phyloP scores from a whole-genome alignment of 2,329 filamentous ascomycete species.

The Cytospora paraplurivora region DNA sequence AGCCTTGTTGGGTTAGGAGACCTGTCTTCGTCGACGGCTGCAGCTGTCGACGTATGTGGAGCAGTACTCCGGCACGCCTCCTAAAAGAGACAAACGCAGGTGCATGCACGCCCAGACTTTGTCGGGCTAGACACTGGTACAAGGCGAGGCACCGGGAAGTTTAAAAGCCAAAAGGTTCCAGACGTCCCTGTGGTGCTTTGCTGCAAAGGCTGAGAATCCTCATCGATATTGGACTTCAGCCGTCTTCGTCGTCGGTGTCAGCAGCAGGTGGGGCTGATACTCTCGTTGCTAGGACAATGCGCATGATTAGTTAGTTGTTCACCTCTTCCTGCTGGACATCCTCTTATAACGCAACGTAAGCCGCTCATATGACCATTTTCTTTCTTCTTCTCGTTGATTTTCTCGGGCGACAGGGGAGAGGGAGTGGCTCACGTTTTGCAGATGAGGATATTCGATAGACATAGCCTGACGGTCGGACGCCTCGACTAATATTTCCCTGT shows the following conservation, averaged over 20 bases:
- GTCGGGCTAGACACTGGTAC: constrained; percentile 6
- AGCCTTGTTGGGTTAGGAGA: constrained; percentile 37
- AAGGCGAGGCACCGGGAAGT: constrained; percentile 13
- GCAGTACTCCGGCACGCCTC: constrained; percentile 35
- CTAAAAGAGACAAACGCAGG: constrained; percentile 36
- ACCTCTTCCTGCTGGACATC: constrained; percentile 15
- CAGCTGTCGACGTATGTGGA: constrained; percentile 33
- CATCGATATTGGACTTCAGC: constrained; percentile 20
- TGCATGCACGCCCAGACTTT: constrained; percentile 28
- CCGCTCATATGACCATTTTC: constrained; percentile 1
- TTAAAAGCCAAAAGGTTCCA: constrained; percentile 18
- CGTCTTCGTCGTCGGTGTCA: constrained; percentile 24
- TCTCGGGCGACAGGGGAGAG: constrained; percentile 1
- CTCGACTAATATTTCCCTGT: constrained; percentile 2
- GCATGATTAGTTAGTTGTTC: constrained; percentile 21
- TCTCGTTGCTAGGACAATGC: constrained; percentile 25
- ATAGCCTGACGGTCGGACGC: constrained; percentile 20
- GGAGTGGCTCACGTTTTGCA: constrained; percentile 23
- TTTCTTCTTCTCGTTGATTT: neutral
- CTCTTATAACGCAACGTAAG: constrained; percentile 18
- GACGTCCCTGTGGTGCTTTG: constrained; percentile 21
- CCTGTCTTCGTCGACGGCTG: constrained; percentile 40
- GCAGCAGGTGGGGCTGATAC: constrained; percentile 21
- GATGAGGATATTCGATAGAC: constrained; percentile 6
- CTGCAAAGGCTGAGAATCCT: constrained; percentile 22